A percentile compares a stretch with the other conserved stretches of the same genome.
phyloP scores from a whole-genome alignment of 495 filamentous ascomycete species.

The Cladorrhinum samala region DNA sequence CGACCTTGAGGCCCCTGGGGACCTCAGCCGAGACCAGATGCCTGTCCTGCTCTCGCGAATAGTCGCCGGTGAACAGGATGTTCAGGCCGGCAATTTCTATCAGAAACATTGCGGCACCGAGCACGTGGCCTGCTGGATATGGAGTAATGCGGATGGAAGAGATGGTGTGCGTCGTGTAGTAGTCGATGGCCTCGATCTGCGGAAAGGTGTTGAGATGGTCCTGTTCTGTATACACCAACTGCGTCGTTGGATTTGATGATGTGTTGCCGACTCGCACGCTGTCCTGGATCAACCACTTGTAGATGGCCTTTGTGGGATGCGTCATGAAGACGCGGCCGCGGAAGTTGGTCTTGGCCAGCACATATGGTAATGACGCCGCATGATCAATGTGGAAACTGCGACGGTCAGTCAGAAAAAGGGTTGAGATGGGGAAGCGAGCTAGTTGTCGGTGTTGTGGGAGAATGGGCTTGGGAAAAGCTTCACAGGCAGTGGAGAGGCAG shows the following conservation, averaged over 20 bases:
- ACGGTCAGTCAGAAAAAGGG: slow-evolving; percentile 23
- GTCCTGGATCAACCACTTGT: slow-evolving; percentile 98
- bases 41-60: slow-evolving; percentile 87
- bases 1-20: slow-evolving; percentile 76
- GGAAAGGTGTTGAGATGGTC: slow-evolving; percentile 91
- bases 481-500: slow-evolving; percentile 18
- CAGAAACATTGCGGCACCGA: slow-evolving; percentile 97
- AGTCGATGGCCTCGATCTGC: slow-evolving; percentile 93
- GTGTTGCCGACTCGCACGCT: slow-evolving; percentile 83
- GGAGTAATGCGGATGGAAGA: slow-evolving; percentile 94
- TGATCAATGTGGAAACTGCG: slow-evolving; percentile 94
- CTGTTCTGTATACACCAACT: slow-evolving; percentile 82
- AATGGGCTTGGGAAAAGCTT: not conserved
- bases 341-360: slow-evolving; percentile 96
- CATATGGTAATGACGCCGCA: slow-evolving; percentile 91
- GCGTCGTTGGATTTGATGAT: slow-evolving; percentile 65
- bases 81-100: slow-evolving; percentile 94
- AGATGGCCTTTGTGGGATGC: slow-evolving; percentile 97
- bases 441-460: not conserved
- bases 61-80: slow-evolving; percentile 95
- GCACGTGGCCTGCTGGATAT: slow-evolving; percentile 91
- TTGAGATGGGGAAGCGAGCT: not conserved
- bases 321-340: slow-evolving; percentile 97
- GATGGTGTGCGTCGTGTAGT: slow-evolving; percentile 94
- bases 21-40: slow-evolving; percentile 90